Base-by-base conservation (phyloP, 331 rosid genomes). In the Arachis monticola region DNA sequence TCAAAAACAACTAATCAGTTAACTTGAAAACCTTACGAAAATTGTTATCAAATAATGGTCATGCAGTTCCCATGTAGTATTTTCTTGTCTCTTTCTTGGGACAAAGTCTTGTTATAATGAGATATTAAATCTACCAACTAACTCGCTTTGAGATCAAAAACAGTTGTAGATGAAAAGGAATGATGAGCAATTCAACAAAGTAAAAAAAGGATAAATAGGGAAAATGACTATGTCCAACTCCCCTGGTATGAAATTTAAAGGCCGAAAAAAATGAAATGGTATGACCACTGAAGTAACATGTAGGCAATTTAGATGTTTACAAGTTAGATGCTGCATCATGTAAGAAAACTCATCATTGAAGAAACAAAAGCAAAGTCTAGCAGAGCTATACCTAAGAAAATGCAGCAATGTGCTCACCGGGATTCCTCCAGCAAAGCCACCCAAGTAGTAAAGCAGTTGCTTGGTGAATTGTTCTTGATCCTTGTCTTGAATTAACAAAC, bases 391-490 rank as follows among this genome's bases (percentile, higher is more conserved):
- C 93, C 96, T 87, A 88, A 75, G 76, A 85, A 88, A 89, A 76
- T 81, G 87, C 87, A 86, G 88, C 90, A 80, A 82, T 85, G 87
- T 88, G 91, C 99, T 92, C 97, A 95, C 97, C 97, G 97, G 92
- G 87, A 95, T 95, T 87, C 97, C 97, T 64, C 86, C 93, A 90
- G 91, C 97, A 81, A 95, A 92, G 86, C 64, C 96, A 79, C 93
- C 88, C 79, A 95, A 80, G 90, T 92, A 88, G 88, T 95, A 95
- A 27, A 95, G 90, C 41, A 95, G 85, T 70, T 95, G 97, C 84
- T 78, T 95, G 22, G 87, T 79, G 70, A 95, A 95, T 81, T 95
- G 96, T 67, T 92, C 93, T 80, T 90, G 97, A 77, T 95, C 97
- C 94, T 92, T 94, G 76, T 88, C 99, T 94, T 76, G 84, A 84